A percentile compares a stretch with the other conserved stretches of the same genome.
Conservation (phyloP, 129 eudicot genomes). For the Pseudognaphalium luteoalbum region DNA sequence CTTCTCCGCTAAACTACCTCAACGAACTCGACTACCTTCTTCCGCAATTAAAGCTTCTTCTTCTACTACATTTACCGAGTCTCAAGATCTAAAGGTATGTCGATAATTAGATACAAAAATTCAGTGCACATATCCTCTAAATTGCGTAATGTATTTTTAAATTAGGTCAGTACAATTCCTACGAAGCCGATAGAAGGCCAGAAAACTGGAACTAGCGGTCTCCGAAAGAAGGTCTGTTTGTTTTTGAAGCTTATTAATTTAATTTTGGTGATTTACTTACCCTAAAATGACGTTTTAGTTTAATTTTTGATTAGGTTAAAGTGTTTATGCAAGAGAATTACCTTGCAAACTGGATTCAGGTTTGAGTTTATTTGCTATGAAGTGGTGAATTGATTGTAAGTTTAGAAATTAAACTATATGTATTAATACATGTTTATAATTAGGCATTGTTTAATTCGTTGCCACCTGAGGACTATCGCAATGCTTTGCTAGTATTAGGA, state of each 20-base stretch:
- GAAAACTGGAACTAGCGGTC: slow-evolving; percentile 98
- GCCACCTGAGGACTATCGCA: slow-evolving; percentile 82
- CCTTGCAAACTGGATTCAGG: slow-evolving; percentile 99
- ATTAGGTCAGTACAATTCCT: slow-evolving; percentile 38
- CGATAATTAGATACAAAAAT: background rate
- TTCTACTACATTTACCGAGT: slow-evolving; percentile 47
- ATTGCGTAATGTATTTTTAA: background rate
- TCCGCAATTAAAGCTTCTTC: slow-evolving; percentile 49
- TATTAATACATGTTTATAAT: background rate
- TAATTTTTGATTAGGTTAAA: slow-evolving; percentile 58
- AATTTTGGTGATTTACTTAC: slow-evolving; percentile 6
- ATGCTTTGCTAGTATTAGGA: slow-evolving; percentile 85
- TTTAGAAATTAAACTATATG: background rate
- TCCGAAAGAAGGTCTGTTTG: slow-evolving; percentile 71
- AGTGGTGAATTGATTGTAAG: background rate
- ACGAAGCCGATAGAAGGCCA: slow-evolving; percentile 93
- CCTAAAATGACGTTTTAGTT: slow-evolving; percentile 18
- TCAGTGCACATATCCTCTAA: background rate
- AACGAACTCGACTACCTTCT: slow-evolving; percentile 8
- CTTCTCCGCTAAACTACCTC: slow-evolving; percentile 26
- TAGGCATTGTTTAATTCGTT: slow-evolving; percentile 91
- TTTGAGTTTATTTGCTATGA: slow-evolving; percentile 29
- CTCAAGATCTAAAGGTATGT: slow-evolving; percentile 68
- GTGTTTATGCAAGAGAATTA: slow-evolving; percentile 89
- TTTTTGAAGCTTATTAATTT: background rate